These are phyloP conservation scores for Pyropia yezoensis DNA, from an alignment of 23 red algal species.

Conservation along the genomic window DNA sequence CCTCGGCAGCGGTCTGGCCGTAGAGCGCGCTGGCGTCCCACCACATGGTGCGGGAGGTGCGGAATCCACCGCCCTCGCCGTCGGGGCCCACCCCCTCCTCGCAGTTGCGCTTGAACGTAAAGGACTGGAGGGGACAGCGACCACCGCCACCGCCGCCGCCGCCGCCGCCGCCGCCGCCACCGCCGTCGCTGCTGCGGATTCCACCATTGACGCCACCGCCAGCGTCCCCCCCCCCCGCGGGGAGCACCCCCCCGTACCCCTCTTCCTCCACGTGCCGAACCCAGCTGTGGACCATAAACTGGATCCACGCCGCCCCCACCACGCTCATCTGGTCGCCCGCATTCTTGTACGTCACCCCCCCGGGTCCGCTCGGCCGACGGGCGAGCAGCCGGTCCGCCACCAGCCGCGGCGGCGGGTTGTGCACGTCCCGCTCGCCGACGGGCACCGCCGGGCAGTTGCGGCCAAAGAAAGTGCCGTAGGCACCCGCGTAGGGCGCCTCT, in stretches of 20 bases:
- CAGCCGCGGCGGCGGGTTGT: too few species aligned
- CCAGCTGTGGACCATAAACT: constrained; percentile 12
- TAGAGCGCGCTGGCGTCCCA: constrained; percentile 6
- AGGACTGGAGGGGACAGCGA: neutral
- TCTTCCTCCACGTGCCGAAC: neutral
- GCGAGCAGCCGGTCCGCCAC: too few species aligned
- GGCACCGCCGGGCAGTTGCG: too few species aligned
- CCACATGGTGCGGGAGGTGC: neutral
- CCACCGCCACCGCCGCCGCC: neutral
- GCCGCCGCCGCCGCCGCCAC: neutral
- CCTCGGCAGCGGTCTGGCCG: neutral
- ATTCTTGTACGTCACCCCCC: too few species aligned
- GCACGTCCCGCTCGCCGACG: too few species aligned
- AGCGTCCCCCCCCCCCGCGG: too few species aligned
- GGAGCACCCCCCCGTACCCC: too few species aligned
- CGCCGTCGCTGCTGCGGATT: neutral
- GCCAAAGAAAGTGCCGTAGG: too few species aligned
- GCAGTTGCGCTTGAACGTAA: neutral
- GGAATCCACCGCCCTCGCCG: neutral
- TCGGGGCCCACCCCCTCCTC: neutral
- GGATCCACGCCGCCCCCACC: constrained; percentile 8
- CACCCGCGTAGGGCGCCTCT: too few species aligned
- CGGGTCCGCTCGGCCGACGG: too few species aligned
- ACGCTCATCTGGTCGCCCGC: constrained; percentile 14
- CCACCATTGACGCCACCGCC: too few species aligned